These are phyloP conservation scores for Acmispon strigosus DNA, from an alignment of 306 rosid genomes.

Conservation along the genomic window DNA sequence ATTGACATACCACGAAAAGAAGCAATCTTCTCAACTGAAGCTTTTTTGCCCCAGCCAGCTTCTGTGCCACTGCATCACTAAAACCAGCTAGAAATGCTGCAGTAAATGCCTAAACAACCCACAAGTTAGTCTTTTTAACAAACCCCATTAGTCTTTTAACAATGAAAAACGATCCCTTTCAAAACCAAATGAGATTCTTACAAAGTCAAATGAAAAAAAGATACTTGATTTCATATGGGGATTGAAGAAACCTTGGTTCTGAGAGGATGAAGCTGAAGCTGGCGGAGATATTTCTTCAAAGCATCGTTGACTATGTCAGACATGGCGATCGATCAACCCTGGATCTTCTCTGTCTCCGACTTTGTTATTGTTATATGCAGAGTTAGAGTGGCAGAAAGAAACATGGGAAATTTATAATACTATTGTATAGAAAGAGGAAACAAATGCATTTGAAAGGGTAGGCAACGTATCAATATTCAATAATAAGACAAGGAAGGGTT, in stretches of 20 bases:
- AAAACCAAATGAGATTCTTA: neutral
- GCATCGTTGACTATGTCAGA: constrained; percentile 55
- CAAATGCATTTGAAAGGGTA: too few relatives aligned
- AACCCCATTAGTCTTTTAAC: constrained; percentile 7
- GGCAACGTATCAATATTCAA: too few relatives aligned
- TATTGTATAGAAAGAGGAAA: neutral
- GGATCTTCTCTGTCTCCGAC: constrained; percentile 7
- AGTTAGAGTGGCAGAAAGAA: constrained; percentile 1
- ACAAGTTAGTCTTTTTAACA: neutral
- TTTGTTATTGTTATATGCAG: neutral
- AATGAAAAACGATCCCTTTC: neutral
- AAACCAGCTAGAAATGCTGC: constrained; percentile 74
- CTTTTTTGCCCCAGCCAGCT: constrained; percentile 77
- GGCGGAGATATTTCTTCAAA: constrained; percentile 57
- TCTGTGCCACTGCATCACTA: constrained; percentile 81
- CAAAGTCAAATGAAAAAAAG: neutral
- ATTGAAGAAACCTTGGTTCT: constrained; percentile 64
- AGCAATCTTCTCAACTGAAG: constrained; percentile 75
- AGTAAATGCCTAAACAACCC: constrained; percentile 69
- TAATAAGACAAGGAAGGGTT: neutral
- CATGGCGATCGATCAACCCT: constrained; percentile 43
- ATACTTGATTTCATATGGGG: neutral
- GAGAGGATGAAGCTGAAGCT: constrained; percentile 81
- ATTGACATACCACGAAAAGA: constrained; percentile 58
- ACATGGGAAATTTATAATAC: neutral